phyloP scores from a whole-genome alignment of 257 asterid species.

The Penstemon barbatus region DNA sequence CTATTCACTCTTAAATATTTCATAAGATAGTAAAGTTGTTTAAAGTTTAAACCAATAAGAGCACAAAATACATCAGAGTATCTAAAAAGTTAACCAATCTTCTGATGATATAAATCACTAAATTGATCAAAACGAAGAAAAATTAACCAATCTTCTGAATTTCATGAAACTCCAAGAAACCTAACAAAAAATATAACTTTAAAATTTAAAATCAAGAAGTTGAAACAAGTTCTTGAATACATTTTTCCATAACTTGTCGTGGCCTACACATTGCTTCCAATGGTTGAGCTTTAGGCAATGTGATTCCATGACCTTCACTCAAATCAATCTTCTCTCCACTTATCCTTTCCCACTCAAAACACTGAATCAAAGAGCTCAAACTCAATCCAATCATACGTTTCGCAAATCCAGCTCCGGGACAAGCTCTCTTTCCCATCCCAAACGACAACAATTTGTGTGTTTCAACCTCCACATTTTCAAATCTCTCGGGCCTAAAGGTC shows the following conservation, averaged over 20 bases:
- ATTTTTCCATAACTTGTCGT: constrained; percentile 14
- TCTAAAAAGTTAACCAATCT: no score
- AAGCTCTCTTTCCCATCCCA: constrained; percentile 36
- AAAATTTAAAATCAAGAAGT: not conserved
- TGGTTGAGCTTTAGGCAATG: constrained; percentile 25
- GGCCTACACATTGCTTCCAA: constrained; percentile 30
- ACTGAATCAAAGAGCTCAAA: constrained; percentile 28
- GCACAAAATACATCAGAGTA: no score
- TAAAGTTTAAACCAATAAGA: no score
- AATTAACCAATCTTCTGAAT: no score
- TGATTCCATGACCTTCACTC: constrained; percentile 25
- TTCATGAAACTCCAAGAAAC: no score
- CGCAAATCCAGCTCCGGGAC: constrained; percentile 31
- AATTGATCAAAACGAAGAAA: no score
- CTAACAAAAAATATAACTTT: no score
- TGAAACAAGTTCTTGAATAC: not conserved
- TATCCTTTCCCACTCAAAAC: constrained; percentile 33
- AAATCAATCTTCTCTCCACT: constrained; percentile 18
- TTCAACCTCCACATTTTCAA: constrained; percentile 22
- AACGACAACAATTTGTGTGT: constrained; percentile 28
- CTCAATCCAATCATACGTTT: constrained; percentile 28
- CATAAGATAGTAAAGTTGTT: no score
- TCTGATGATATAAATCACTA: no score
- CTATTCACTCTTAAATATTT: no score
- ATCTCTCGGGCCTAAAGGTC: constrained; percentile 30